Evolutionary conservation across 495 filamentous ascomycete species (phyloP).

Genomic region (Pyronema domesticum): DNA sequence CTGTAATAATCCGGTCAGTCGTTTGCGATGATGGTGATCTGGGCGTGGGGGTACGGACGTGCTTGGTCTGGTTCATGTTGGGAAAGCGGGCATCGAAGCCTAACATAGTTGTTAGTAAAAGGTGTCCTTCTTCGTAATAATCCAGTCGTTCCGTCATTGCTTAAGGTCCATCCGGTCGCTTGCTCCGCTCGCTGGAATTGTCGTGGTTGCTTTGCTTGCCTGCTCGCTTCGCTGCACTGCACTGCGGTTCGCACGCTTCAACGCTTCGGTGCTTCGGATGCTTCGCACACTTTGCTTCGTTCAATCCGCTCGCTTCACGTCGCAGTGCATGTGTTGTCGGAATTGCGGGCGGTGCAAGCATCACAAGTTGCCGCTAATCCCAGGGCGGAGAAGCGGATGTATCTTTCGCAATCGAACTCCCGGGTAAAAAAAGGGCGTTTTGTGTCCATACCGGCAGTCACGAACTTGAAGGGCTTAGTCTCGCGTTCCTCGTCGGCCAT

Average conservation of each 20-base stretch:
- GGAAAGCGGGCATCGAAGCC: conserved; percentile 99
- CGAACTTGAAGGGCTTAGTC: conserved; percentile 99
- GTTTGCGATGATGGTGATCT: not conserved
- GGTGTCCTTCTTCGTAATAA: not conserved
- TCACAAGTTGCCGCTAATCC: conserved; percentile 17
- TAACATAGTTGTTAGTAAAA: conserved; percentile 24
- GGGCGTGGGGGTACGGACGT: conserved; percentile 23
- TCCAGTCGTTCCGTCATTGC: too few species aligned
- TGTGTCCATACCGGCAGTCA: conserved; percentile 60
- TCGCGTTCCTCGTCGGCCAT: conserved; percentile 85
- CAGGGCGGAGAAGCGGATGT: conserved; percentile 1
- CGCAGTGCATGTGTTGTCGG: not conserved
- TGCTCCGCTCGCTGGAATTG: too few species aligned
- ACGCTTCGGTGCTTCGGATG: too few species aligned
- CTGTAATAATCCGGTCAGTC: conserved; percentile 6
- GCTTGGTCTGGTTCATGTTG: conserved; percentile 84
- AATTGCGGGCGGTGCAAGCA: conserved; percentile 1
- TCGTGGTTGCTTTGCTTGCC: too few species aligned
- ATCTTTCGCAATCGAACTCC: too few species aligned
- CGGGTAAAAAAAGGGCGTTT: conserved; percentile 5
- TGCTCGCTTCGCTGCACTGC: too few species aligned
- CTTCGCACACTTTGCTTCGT: too few species aligned
- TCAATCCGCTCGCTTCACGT: too few species aligned
- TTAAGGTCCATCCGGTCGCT: too few species aligned
- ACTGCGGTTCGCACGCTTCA: too few species aligned